Evolutionary conservation across 495 filamentous ascomycete genomes (phyloP), one percentile per base, ranked within the genome.

Genomic region (Podospora sp.): DNA sequence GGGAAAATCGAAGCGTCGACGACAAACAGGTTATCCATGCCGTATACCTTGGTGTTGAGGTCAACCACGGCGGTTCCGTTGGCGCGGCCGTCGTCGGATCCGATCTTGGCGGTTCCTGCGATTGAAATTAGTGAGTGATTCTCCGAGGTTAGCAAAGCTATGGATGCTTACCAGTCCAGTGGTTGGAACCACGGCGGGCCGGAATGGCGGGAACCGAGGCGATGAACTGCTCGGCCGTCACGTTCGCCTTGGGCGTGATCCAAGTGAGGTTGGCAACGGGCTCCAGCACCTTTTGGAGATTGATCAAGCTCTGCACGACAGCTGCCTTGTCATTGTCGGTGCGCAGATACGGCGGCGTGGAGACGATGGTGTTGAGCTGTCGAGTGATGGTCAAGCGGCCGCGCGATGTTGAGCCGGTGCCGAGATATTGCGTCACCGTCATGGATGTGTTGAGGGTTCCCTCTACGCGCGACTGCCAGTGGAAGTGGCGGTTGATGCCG

Each of bases 21-120:
- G 27, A 89, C 85, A 70, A 86, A 87, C 67, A 91, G 77, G 78
- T 91, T 91, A 66, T 89, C 85, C 4, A 84, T 90, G 65, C 90
- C 89, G 62, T 91, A 92, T 57, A 91, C 89, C 79, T 88, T 87
- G 68, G 87, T 85, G 79, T 91, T 83, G 26, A 81, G 73, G 64
- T 92, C 90, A 8, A 92, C 89, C 18, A 92, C 90, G 14, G 82
- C 69, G 12, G 86, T 87, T 33, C 90, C 90, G 63, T 80, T 79
- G 7, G 50, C 80, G 27, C 87, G 84, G 22, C 90, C 90, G 68
- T 89, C 87, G 70, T 92, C 87, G 14, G 78, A 79, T 35, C 90
- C 90, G 65, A 92, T 77, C 81, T 90, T 91, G 61, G 73, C 73
- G 21, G 75, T 75, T 58, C 75, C 67, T 71, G 90, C 84, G 87